Conservation (phyloP, 306 rosid species). For the Quercus variabilis region DNA sequence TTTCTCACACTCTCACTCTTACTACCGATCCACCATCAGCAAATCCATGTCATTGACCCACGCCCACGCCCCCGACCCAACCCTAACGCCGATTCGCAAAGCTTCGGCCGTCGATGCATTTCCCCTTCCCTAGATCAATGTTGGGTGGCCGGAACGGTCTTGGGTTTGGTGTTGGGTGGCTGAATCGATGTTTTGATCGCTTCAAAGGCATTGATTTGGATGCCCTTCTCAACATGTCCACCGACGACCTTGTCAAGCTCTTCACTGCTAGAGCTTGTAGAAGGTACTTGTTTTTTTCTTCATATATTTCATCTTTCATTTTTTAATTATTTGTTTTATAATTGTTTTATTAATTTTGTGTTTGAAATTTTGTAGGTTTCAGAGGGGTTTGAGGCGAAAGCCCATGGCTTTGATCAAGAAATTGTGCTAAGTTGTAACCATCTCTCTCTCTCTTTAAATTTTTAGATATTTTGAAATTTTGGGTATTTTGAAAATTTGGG, state of each 20-base stretch:
- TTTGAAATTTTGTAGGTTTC: conserved; percentile 25
- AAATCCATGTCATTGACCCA: too few relatives aligned
- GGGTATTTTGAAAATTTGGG: neutral
- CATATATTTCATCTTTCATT: too few relatives aligned
- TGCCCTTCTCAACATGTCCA: conserved; percentile 87
- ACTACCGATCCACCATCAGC: too few relatives aligned
- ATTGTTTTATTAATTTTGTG: too few relatives aligned
- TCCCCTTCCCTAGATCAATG: too few relatives aligned
- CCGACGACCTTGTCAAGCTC: conserved; percentile 81
- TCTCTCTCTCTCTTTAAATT: neutral
- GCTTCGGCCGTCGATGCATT: too few relatives aligned
- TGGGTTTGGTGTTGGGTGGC: too few relatives aligned
- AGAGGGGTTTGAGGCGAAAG: conserved; percentile 48
- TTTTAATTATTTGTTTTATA: too few relatives aligned
- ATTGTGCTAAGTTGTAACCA: conserved; percentile 45
- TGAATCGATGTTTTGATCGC: neutral
- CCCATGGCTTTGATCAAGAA: conserved; percentile 60
- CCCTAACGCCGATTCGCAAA: too few relatives aligned
- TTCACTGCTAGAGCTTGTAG: conserved; percentile 20
- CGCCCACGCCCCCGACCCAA: too few relatives aligned
- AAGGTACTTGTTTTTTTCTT: conserved; percentile 19
- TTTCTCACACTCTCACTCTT: too few relatives aligned
- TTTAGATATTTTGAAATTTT: neutral
- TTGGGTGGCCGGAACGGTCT: too few relatives aligned
- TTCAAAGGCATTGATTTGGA: conserved; percentile 87